These are phyloP conservation scores for Geotrichum phurueaensis DNA, from an alignment of 1,139 yeast genomes.

Conservation along the genomic window DNA sequence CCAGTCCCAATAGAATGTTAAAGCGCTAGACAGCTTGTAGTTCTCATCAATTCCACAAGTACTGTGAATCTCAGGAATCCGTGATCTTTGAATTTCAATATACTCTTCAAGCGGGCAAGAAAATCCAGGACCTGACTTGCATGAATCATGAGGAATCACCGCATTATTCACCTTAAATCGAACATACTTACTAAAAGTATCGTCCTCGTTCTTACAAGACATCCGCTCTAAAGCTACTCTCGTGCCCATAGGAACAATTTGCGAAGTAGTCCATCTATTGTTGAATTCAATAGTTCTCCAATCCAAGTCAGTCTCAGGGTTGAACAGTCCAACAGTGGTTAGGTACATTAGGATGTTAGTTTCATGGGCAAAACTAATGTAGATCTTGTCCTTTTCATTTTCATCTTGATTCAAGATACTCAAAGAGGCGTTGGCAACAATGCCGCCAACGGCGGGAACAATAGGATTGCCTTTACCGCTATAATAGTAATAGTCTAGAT, in stretches of 20 bases:
- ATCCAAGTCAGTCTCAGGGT: constrained; percentile 36
- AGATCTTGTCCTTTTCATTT: constrained; percentile 34
- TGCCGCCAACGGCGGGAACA: constrained; percentile 45
- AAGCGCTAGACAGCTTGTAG: constrained; percentile 2
- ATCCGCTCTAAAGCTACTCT: constrained; percentile 49
- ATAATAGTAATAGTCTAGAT: constrained; percentile 46
- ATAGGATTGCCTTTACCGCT: constrained; percentile 50
- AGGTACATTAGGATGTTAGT: constrained; percentile 48
- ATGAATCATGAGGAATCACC: constrained; percentile 49
- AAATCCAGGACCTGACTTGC: constrained; percentile 57
- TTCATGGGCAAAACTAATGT: constrained; percentile 54
- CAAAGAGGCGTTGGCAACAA: constrained; percentile 47
- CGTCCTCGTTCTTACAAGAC: constrained; percentile 33
- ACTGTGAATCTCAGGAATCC: constrained; percentile 1
- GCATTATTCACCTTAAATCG: constrained; percentile 56
- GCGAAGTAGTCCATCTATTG: constrained; percentile 43
- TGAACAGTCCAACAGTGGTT: constrained; percentile 48
- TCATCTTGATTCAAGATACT: constrained; percentile 35
- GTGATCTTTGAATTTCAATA: constrained; percentile 8
- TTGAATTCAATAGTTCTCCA: constrained; percentile 38
- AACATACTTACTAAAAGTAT: constrained; percentile 36
- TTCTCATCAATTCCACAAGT: constrained; percentile 9
- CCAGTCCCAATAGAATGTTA: constrained; percentile 21
- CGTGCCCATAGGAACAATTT: constrained; percentile 54
- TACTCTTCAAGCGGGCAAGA: constrained; percentile 47